Conservation (phyloP, 352 stramenopile species). For the Pythium grandisporangium region DNA sequence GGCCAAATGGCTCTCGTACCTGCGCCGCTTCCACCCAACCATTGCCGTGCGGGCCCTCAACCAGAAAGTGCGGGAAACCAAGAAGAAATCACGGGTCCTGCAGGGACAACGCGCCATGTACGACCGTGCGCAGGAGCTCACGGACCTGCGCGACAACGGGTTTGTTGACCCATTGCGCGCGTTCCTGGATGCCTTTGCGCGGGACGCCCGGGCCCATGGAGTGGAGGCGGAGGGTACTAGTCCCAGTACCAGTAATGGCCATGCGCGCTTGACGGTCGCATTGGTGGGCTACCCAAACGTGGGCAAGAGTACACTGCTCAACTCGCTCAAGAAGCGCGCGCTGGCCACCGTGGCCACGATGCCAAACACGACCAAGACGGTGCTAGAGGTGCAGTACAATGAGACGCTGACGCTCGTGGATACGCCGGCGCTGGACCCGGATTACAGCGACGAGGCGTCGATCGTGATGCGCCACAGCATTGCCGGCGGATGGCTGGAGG, state of each 20-base stretch:
- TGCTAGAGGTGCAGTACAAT: conserved; percentile 93
- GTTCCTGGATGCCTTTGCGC: conserved; percentile 97
- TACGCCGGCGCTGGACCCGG: conserved; percentile 95
- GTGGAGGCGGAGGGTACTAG: no score
- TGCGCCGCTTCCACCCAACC: conserved; percentile 92
- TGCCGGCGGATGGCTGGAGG: conserved; percentile 89
- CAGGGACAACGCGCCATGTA: conserved; percentile 63
- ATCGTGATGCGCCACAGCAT: conserved; percentile 94
- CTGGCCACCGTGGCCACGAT: conserved; percentile 36
- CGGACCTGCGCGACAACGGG: conserved; percentile 67
- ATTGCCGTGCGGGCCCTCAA: conserved; percentile 84
- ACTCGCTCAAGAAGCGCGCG: conserved; percentile 87
- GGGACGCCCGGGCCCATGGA: no score
- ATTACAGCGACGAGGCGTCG: conserved; percentile 82
- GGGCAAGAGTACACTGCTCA: conserved; percentile 93
- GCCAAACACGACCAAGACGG: conserved; percentile 69
- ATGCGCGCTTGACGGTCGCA: no score
- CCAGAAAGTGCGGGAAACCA: conserved; percentile 86
- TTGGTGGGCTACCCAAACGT: conserved; percentile 99
- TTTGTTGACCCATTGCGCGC: conserved; percentile 86
- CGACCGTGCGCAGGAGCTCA: conserved; percentile 56
- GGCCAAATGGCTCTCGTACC: conserved; percentile 90
- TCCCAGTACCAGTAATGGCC: conserved; percentile 86
- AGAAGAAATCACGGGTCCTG: conserved; percentile 71
- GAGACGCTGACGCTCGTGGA: conserved; percentile 96